Percentiles rank a stretch among this genome's conserved stretches.
These are phyloP conservation scores for Meyerozyma guilliermondii DNA, from an alignment of 1,139 yeast genomes.

Conservation along the genomic window DNA sequence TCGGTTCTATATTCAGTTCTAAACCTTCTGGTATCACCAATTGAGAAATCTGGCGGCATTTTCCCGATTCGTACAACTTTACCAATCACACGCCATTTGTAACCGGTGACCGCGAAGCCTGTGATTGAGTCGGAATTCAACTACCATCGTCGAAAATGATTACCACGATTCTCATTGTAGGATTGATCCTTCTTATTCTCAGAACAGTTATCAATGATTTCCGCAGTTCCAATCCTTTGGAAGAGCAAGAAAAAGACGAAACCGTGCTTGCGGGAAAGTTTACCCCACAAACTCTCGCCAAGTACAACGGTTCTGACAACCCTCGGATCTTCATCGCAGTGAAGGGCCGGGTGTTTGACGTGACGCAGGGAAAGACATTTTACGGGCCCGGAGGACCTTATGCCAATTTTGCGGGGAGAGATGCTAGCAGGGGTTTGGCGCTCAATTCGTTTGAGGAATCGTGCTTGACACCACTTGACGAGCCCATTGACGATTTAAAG, in stretches of 20 bases:
- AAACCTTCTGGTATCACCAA: too few relatives aligned
- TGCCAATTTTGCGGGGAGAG: slow-evolving; percentile 93
- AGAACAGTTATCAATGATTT: slow-evolving; percentile 16
- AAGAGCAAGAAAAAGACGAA: slow-evolving; percentile 25
- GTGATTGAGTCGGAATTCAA: neutral
- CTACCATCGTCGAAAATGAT: slow-evolving; percentile 9
- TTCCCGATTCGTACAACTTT: neutral
- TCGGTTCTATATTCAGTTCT: too few relatives aligned
- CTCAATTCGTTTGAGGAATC: slow-evolving; percentile 76
- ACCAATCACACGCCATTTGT: slow-evolving; percentile 1
- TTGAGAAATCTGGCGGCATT: too few relatives aligned
- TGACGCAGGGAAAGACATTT: slow-evolving; percentile 72
- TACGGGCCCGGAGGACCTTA: slow-evolving; percentile 98
- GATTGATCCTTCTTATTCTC: slow-evolving; percentile 16
- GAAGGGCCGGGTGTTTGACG: slow-evolving; percentile 82
- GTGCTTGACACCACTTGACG: slow-evolving; percentile 51
- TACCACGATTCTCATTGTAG: slow-evolving; percentile 15
- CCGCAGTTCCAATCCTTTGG: slow-evolving; percentile 16
- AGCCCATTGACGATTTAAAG: slow-evolving; percentile 67
- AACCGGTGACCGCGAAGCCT: neutral
- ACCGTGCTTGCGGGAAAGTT: slow-evolving; percentile 75
- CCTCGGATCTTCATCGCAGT: slow-evolving; percentile 80
- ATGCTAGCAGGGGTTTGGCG: slow-evolving; percentile 93
- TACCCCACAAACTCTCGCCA: slow-evolving; percentile 69
- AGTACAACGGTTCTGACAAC: slow-evolving; percentile 76